Base-by-base conservation (phyloP, 164 flowering plant genomes). In the Stephania yunnanensis region DNA sequence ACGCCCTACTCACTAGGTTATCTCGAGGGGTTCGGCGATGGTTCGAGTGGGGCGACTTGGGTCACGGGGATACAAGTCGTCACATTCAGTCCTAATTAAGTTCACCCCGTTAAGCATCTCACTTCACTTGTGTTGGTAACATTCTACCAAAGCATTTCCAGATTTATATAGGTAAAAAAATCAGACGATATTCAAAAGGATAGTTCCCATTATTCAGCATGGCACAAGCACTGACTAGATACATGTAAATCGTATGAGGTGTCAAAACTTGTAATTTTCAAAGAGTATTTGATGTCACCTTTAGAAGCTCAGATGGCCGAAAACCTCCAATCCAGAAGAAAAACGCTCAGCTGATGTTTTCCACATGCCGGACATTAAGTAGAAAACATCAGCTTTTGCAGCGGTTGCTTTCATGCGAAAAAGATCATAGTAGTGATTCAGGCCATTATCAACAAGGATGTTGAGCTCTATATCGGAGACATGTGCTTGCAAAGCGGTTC, bases 251-350 rank as follows among this genome's bases (percentile, higher is more conserved):
- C 22, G 25, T 64, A 2, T 64, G 67, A 22, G 36, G 19, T 53
- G n/a, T n/a, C 61, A 75, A 75, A 36, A 19, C 22, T 46, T n/a
- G 29, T 25, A 45, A 25, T 17, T 11, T 30, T 19, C 20, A 71
- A 77, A n/a, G 45, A 69, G 15, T 46, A 25, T 7, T 55, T 65
- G 22, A 67, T 73, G 22, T 52, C 74, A 94, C 99, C 95, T 91
- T 89, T 71, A 95, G 84, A 77, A 95, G 87, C 81, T 92, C 97
- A 12, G 99, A 95, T 29, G 99, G 97, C 66, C 99, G 95, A 81
- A 88, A 92, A 53, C 99, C 99, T 77, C 99, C 99, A 55, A 95
- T 92, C 99, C 99, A 95, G 36, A 87, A 80, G 83, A 95, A 95
- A 91, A 87, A 1, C 97, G 87, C 70, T 95, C 99, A 29, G 94